Percentiles rank a stretch among this genome's conserved stretches.
phyloP scores from a whole-genome alignment of 2,329 filamentous ascomycete genomes.

The Cadophora luteo-olivacea region DNA sequence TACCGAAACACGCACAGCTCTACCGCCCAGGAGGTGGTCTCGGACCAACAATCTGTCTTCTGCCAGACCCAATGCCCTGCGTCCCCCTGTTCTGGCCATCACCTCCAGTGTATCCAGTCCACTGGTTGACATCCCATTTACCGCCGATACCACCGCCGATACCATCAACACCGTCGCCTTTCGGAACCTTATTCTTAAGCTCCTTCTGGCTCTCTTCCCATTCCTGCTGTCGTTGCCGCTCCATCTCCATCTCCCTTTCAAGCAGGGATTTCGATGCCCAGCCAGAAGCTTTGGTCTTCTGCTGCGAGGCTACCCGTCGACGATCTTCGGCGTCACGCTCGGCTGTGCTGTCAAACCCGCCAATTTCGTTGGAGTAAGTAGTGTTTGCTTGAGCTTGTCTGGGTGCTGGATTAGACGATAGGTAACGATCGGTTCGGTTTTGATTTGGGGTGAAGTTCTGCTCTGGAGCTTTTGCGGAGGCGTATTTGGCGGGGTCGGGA shows the following conservation, averaged over 20 bases:
- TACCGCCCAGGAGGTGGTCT: slow-evolving; percentile 61
- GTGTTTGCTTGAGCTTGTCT: slow-evolving; percentile 44
- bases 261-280: slow-evolving; percentile 62
- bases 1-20: background rate
- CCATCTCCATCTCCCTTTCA: slow-evolving; percentile 66
- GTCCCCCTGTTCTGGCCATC: slow-evolving; percentile 74
- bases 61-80: slow-evolving; percentile 71
- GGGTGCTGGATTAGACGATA: slow-evolving; percentile 55
- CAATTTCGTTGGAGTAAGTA: slow-evolving; percentile 49
- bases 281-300: slow-evolving; percentile 58
- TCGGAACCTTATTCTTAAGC: slow-evolving; percentile 55
- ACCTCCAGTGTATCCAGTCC: slow-evolving; percentile 76
- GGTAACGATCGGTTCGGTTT: slow-evolving; percentile 56
- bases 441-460: slow-evolving; percentile 31
- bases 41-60: slow-evolving; percentile 81
- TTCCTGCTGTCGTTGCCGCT: slow-evolving; percentile 63
- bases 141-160: slow-evolving; percentile 71
- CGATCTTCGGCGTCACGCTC: slow-evolving; percentile 59
- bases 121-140: slow-evolving; percentile 65
- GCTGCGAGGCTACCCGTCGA: slow-evolving; percentile 53
- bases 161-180: slow-evolving; percentile 61
- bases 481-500: slow-evolving; percentile 44
- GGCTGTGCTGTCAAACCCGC: slow-evolving; percentile 48
- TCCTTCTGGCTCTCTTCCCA: slow-evolving; percentile 78
- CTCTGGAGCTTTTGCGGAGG: slow-evolving; percentile 32